Evolutionary conservation across 768 basidiomycete genomes (phyloP), one percentile per base, ranked within the genome.

Genomic region (Pleurotus djamor): DNA sequence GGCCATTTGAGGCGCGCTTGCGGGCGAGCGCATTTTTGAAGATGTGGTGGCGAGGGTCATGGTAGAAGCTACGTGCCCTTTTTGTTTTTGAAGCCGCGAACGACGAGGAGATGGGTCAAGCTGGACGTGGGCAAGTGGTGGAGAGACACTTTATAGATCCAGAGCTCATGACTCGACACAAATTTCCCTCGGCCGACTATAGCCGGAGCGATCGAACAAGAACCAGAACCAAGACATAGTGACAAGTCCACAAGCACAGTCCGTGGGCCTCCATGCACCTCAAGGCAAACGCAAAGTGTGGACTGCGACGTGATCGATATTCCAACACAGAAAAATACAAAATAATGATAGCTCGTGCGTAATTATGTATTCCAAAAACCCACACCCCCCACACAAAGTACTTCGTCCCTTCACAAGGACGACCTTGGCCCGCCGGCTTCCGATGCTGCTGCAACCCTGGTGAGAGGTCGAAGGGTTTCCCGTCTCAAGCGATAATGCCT

Each of bases 1-100:
- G 34, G 76, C 35, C 38, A 61, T 14, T 57, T 43, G 13, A 41
- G 52, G 61, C 66, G 66, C 67, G 65, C 61, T 65, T 63, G 35
- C 33, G 8, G 63, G 51, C 5, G 56, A 49, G 52, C 62, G 64
- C 37, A 63, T 59, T 16, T 50, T 57, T 34, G 62, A 28, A 28
- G 21, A 28, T 28, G 21, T 28, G 16, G 59, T 38, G 33, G 55
- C 32, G 48, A 58, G 60, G 13, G 57, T 49, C 61, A 62, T 63
- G 34, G 47, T 59, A 44, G 49, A 50, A 52, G 35, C 34, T 48
- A 59, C 10, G 54, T 43, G 13, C 28, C 28, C 41, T 10, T 32
- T 36, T 33, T 50, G 34, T 2, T 9, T 12, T 54, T 21, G 52
- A 33, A 33, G 36, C 38, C 68, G 50, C 44, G 45, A 7, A 34